phyloP scores from a whole-genome alignment of 805 yeast species.

The Sugiyamaella chiloensis region DNA sequence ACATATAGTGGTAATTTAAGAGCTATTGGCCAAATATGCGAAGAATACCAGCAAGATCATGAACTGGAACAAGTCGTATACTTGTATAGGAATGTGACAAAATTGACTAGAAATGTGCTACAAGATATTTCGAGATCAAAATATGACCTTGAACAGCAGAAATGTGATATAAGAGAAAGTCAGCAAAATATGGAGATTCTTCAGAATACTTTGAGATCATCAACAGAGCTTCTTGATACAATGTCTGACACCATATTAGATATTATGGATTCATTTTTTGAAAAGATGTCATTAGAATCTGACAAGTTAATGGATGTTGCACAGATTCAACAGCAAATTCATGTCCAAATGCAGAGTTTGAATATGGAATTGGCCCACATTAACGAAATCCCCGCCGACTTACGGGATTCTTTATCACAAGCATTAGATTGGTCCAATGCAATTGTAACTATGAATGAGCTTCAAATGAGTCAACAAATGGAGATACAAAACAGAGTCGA shows the following conservation, averaged over 20 bases:
- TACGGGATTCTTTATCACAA: background rate
- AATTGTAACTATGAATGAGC: background rate
- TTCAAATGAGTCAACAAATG: background rate
- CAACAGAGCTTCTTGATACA: too few relatives aligned
- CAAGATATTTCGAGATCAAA: background rate
- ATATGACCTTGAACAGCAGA: background rate
- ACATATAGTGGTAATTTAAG: slow-evolving; percentile 65
- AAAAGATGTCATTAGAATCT: too few relatives aligned
- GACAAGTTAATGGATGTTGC: too few relatives aligned
- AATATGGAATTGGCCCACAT: too few relatives aligned
- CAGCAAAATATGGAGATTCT: background rate
- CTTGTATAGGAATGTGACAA: slow-evolving; percentile 13
- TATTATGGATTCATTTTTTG: too few relatives aligned
- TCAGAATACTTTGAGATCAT: too few relatives aligned
- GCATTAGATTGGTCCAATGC: background rate
- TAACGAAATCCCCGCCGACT: too few relatives aligned
- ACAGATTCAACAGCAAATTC: too few relatives aligned
- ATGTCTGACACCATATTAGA: too few relatives aligned
- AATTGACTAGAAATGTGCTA: background rate
- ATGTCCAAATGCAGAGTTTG: too few relatives aligned
- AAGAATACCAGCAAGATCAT: slow-evolving; percentile 23
- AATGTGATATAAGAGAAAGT: background rate
- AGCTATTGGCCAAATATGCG: slow-evolving; percentile 50
- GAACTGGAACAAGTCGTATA: slow-evolving; percentile 18
- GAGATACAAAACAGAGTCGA: background rate